phyloP scores from a whole-genome alignment of 2,329 filamentous ascomycete species.

The Emydomyces testavorans region DNA sequence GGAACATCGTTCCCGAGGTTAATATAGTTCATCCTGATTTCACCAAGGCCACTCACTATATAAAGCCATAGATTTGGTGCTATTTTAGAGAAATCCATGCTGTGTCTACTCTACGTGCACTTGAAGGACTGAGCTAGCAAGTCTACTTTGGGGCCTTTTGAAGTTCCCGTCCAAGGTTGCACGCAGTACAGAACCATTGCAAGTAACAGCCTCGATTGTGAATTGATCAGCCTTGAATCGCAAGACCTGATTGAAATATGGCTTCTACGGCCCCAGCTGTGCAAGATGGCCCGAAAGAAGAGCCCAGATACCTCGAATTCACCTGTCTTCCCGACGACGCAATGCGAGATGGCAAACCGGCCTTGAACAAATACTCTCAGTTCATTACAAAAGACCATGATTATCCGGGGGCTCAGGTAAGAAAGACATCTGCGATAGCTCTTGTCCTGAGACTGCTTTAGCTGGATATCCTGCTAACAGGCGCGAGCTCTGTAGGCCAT shows the following conservation, averaged over 20 bases:
- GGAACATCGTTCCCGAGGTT: no score
- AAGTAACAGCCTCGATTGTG: neutral
- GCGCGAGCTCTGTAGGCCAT: slow-evolving; percentile 54
- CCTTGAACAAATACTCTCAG: slow-evolving; percentile 76
- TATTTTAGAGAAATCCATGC: neutral
- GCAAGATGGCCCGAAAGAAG: slow-evolving; percentile 21
- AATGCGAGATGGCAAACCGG: slow-evolving; percentile 47
- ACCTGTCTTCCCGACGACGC: slow-evolving; percentile 43
- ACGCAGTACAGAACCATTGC: neutral
- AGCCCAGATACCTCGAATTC: slow-evolving; percentile 47
- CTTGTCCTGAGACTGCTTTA: neutral
- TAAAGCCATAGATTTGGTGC: no score
- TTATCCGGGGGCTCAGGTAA: slow-evolving; percentile 77
- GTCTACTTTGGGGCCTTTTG: no score
- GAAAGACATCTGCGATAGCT: slow-evolving; percentile 13
- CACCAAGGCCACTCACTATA: no score
- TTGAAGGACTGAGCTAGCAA: no score
- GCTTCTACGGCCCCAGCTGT: neutral
- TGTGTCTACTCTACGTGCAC: neutral
- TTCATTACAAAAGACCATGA: slow-evolving; percentile 75
- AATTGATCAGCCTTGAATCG: neutral
- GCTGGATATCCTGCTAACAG: neutral
- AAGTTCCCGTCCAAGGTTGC: no score
- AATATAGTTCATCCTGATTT: no score
- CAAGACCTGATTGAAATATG: neutral